Conservation (phyloP, 495 filamentous ascomycete genomes). For the Lepraria neglecta region DNA sequence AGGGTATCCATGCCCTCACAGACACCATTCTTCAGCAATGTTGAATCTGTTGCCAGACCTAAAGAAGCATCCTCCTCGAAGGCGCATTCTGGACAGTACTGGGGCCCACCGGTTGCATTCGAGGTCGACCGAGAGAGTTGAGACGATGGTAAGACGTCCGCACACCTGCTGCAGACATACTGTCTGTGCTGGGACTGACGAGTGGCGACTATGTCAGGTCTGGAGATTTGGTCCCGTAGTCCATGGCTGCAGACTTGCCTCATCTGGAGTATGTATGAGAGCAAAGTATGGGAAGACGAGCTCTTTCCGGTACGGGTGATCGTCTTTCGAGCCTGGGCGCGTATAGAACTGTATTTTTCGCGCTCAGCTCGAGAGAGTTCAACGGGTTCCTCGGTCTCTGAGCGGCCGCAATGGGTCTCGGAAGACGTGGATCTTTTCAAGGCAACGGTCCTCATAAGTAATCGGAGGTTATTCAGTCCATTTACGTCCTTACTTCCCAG, state of each 20-base stretch:
- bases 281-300: conserved; percentile 2
- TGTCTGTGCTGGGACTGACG: neutral
- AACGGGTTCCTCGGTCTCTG: conserved; percentile 4
- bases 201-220: neutral
- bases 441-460: conserved; percentile 36
- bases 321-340: conserved; percentile 4
- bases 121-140: neutral
- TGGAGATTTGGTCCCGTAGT: neutral
- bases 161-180: neutral
- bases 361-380: conserved; percentile 10
- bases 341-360: conserved; percentile 2
- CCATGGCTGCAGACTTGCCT: conserved; percentile 19
- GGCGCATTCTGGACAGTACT: conserved; percentile 4
- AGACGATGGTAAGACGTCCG: neutral
- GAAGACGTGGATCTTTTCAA: conserved; percentile 34
- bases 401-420: neutral
- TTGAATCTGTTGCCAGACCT: neutral
- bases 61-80: neutral
- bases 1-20: neutral
- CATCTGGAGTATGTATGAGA: conserved; percentile 10
- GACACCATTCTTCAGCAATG: neutral
- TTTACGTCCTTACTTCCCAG: conserved; percentile 23
- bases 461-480: conserved; percentile 31
- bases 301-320: neutral
- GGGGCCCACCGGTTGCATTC: neutral